Conservation (phyloP, 805 yeast genomes). For the Candida tammaniensis region DNA sequence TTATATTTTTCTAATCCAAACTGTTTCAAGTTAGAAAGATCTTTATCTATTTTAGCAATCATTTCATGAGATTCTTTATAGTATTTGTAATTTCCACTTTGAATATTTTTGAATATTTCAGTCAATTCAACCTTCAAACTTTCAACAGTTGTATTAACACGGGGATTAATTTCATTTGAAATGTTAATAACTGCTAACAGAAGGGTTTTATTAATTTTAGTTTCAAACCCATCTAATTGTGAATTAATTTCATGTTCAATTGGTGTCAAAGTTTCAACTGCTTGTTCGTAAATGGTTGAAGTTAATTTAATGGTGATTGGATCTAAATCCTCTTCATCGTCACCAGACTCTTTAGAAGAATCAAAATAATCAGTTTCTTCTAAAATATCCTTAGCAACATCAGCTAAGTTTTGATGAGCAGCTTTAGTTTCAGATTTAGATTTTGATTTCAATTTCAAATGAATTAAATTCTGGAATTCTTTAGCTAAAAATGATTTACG, state of each 20-base stretch:
- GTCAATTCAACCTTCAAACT: conserved; percentile 23
- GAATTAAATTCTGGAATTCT: conserved; percentile 24
- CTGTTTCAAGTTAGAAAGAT: conserved; percentile 27
- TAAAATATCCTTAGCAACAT: conserved; percentile 21
- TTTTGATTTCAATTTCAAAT: conserved; percentile 10
- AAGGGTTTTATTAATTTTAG: conserved; percentile 31
- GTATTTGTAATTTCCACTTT: conserved; percentile 23
- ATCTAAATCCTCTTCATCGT: conserved; percentile 14
- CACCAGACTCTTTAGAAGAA: conserved; percentile 6
- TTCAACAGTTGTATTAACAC: conserved; percentile 22
- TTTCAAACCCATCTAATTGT: conserved; percentile 32
- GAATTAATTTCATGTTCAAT: conserved; percentile 21
- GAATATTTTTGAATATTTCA: conserved; percentile 25
- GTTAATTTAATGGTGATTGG: conserved; percentile 21
- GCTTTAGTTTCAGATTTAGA: conserved; percentile 6
- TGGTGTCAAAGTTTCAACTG: conserved; percentile 10
- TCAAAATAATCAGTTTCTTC: conserved; percentile 13
- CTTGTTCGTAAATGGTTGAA: conserved; percentile 22
- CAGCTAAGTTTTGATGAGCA: conserved; percentile 13
- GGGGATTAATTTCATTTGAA: conserved; percentile 29
- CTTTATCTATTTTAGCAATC: conserved; percentile 32
- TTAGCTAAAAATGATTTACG: conserved; percentile 21
- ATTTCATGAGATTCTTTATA: conserved; percentile 30
- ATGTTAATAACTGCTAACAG: conserved; percentile 32
- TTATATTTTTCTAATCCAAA: conserved; percentile 10